Evolutionary conservation across 2,329 filamentous ascomycete genomes (phyloP), one percentile per base, ranked within the genome.

Genomic region (Aspergillus caelatus): DNA sequence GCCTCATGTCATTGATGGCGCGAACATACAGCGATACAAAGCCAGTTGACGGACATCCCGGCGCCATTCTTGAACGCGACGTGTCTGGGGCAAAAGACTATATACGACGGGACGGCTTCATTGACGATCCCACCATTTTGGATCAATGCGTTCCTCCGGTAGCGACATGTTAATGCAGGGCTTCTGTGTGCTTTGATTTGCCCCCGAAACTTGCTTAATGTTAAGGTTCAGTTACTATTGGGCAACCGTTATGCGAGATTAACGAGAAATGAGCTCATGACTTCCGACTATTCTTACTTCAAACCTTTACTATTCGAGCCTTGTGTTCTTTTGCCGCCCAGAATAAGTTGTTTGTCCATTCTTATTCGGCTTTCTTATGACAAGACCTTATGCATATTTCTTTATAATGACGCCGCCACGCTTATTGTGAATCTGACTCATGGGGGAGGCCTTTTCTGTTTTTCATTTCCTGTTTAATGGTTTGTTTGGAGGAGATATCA

Each of bases 1-100:
- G 45, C 28, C 28, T 62, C 10, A 58, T 62, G 55, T 41, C 16
- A 4, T 62, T 62, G 30, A 62, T 62, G 60, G 36, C 46, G 4
- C 60, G 55, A 19, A 53, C 59, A 39, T 61, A 61, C 23, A 28
- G 30, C 12, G 48, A 21, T 12, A 43, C 55, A 4, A 55, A 36
- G 55, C 56, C 28, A 2, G 16, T 11, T 58, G 14, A 12, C 2
- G 60, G 48, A 16, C 14, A 43, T 26, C 14, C 1, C 32, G 21
- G 6, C 3, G 19, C 8, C 1, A 62, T 62, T 9, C 28, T 53
- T 3, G 60, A 58, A 11, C 56, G 60, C 30, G 55, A 62, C 5
- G 60, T 62, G 3, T 62, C 60, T 3, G 14, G 23, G 19, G 60
- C 56, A 4, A 62, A 32, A 19, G 36, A 54, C 3, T 28, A 55